Evolutionary conservation across 163 green algal species (phyloP).

Genomic region (Prototheca wickerhamii): DNA sequence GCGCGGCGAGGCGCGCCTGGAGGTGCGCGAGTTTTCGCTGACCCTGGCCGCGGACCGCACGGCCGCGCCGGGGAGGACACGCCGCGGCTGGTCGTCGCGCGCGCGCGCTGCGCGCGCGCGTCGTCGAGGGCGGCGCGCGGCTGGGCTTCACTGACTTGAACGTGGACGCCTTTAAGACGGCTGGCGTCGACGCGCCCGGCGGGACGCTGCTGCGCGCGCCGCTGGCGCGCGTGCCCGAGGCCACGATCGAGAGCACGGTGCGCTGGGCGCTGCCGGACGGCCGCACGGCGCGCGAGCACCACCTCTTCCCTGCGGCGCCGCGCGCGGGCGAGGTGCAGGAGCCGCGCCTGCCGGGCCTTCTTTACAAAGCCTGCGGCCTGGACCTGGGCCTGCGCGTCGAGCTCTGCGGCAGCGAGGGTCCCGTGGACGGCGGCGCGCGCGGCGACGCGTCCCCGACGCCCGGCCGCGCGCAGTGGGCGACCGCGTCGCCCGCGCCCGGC

Average conservation of each 20-base stretch:
- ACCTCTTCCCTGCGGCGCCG: constrained; percentile 28
- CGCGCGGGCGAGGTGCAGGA: constrained; percentile 1
- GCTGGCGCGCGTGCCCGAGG: neutral
- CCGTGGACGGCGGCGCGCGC: neutral
- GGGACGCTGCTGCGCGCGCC: neutral
- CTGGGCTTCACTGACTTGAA: neutral
- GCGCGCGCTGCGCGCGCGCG: neutral
- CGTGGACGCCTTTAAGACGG: neutral
- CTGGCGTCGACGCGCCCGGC: neutral
- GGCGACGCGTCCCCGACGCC: neutral
- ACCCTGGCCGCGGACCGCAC: neutral
- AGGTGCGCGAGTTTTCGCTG: constrained; percentile 6
- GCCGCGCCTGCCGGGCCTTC: neutral
- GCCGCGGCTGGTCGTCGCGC: constrained; percentile 8
- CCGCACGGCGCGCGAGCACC: constrained; percentile 27
- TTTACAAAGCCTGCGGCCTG: constrained; percentile 7
- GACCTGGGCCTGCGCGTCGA: neutral
- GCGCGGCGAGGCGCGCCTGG: constrained; percentile 11
- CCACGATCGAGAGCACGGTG: neutral
- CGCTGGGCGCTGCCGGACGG: constrained; percentile 19
- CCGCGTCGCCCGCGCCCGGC: neutral
- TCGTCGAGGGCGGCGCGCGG: neutral
- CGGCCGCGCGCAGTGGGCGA: neutral
- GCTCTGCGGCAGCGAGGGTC: neutral
- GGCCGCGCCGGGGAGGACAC: neutral